A percentile compares a stretch with the other conserved stretches of the same genome.
These are phyloP conservation scores for Cyclostephanos tholiformis DNA, from an alignment of 108 stramenopile genomes.

Conservation along the genomic window DNA sequence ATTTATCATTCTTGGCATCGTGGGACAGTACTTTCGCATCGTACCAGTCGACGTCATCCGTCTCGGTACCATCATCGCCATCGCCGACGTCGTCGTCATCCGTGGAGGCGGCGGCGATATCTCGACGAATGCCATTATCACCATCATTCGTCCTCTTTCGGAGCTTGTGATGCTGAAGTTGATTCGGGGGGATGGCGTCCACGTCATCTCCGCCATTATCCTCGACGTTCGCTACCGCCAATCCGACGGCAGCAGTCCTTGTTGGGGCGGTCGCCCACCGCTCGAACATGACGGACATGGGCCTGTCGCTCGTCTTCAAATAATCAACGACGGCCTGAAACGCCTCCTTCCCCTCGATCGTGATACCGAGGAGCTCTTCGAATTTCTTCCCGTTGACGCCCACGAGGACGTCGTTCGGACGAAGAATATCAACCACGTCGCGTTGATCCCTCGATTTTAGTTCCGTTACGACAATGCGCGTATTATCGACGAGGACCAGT, in stretches of 20 bases:
- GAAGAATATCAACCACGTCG: conserved; percentile 17
- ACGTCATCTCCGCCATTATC: conserved; percentile 17
- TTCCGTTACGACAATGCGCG: conserved; percentile 4
- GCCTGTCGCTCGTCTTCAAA: conserved; percentile 27
- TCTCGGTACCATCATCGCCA: conserved; percentile 42
- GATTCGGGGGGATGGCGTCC: conserved; percentile 14
- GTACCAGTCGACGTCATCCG: conserved; percentile 78
- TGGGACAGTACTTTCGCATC: conserved; percentile 62
- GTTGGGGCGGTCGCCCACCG: conserved; percentile 6
- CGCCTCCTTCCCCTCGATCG: conserved; percentile 11
- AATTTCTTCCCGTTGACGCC: conserved; percentile 48
- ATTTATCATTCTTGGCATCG: conserved; percentile 8
- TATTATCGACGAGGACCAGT: conserved; percentile 6
- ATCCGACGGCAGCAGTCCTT: background rate
- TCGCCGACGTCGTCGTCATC: background rate
- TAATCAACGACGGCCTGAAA: conserved; percentile 21
- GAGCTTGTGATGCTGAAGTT: conserved; percentile 12
- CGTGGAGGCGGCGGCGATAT: background rate
- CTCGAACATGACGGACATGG: conserved; percentile 44
- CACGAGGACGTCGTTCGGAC: conserved; percentile 29
- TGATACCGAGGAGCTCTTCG: background rate
- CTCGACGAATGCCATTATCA: background rate
- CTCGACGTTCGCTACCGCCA: background rate
- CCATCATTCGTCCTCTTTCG: conserved; percentile 7
- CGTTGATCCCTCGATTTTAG: background rate